Base-by-base conservation (phyloP, 2,329 filamentous ascomycete species). In the Diplodia scrobiculata region DNA sequence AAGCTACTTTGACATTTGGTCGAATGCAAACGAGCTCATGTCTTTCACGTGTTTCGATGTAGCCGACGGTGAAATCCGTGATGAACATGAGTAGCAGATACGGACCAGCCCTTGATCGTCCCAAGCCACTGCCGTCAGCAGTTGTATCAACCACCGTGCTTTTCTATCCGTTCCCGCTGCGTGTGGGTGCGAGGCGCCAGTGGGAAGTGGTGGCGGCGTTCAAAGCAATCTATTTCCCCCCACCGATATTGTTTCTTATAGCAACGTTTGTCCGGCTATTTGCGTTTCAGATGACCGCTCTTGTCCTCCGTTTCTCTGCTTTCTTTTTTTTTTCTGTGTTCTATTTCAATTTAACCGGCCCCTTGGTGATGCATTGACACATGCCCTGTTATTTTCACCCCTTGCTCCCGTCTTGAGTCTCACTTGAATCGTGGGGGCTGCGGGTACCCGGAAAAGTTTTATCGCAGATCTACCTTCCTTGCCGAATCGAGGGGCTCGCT, bases 121-220 rank as follows among this genome's bases (percentile, higher is more conserved):
- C 19, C 27, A 45, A 50, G 41, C 58, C 58, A 62, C 58, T 50
- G 41, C 58, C 58, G 58, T 50, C 58, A 45, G 41, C 41, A 50
- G 14, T 50, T n/a, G 19, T 50, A 45, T 36, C 45, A 50, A 19
- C 29, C 51, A 50, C 41, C 58, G 41, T 50, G 38, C 55, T 34
- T 45, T 62, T 45, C 50, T 62, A 29, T 62, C 58, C 58, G 58
- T 62, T 36, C 38, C 21, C 36, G 19, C 29, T n/a, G 32, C 34
- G 36, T 45, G 54, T 29, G 36, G 21, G 34, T 25, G 51, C 9
- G 19, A 36, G 27, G 29, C 29, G 6, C 14, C 52, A 21, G 52
- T 32, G 52, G 27, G 7, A 53, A 53, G 17, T 45, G 41, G 41
- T 45, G 17, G 41, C 19, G 41, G 41, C 41, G 41, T 19, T 21